Base-by-base conservation (phyloP, 2,329 filamentous ascomycete species). In the Penicillium sp. region DNA sequence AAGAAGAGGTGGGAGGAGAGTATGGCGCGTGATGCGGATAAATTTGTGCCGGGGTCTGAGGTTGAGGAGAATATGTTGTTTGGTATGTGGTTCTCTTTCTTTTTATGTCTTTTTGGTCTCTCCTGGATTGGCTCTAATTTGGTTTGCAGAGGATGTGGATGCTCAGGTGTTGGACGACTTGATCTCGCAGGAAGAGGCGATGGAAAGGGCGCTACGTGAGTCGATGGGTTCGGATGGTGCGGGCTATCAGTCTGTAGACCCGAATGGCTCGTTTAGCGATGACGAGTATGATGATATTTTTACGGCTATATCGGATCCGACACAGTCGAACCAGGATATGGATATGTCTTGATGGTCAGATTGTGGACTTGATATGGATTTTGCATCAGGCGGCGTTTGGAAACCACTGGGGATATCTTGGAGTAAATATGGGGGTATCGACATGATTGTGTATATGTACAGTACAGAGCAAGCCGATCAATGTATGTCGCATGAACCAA, bases 211-310 rank as follows among this genome's bases (percentile, higher is more conserved):
- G n/a, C n/a, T 56, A 26, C 25, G 46, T 22, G 54, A 59, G 43
- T 39, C 43, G 15, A 35, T 45, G 28, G n/a, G 2, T n/a, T 32
- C 41, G 18, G 33, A 38, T 11, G 12, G 12, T 27, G 25, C 10
- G 10, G 10, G 12, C 6, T 11, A 13, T 27, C 25, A 11, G 25
- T 6, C 11, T 25, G 20, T 20, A n/a, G 37, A 25, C 39, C 31
- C 40, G 33, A 39, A 39, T 15, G 47, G 48, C 26, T 55, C 52
- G 27, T 62, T 59, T 37, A 57, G 72, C 48, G 75, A 79, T 44
- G 75, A 77, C n/a, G 76, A 79, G 45, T 80, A 79, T 51, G 75
- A 80, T 50, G 65, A 66, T 45, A 64, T 80, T 6, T 80, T 95
- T 57, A 75, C 77, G 67, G 79, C 85, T 48, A 57, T 85, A 25